Base-by-base conservation (phyloP, 768 basidiomycete species). In the Russula ochroleuca region DNA sequence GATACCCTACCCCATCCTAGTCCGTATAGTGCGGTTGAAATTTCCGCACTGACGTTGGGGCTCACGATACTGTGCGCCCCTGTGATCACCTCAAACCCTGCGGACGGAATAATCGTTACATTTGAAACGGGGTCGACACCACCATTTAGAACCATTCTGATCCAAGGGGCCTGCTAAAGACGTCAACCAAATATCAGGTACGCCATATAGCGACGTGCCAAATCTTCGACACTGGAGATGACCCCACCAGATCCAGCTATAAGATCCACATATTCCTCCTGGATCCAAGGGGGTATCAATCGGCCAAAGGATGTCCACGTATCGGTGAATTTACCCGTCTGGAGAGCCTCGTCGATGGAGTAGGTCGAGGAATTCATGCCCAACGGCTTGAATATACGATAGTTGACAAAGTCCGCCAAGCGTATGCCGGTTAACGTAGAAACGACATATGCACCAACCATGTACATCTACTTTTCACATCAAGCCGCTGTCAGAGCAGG, bases 1-100 rank as follows among this genome's bases (percentile, higher is more conserved):
- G 80, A 74, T 7, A n/a, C 47, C 5, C 76, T 72, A 25, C 10
- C 11, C 81, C 81, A 81, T 2, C 81, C 81, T 68, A 79, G 63
- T 3, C 78, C 79, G 65, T 81, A 82, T 15, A 73, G 74, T 2
- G 25, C 17, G 41, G 78, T 65, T 1, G 59, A 60, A n/a, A 15
- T 14, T 2, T 67, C 23, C 0, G 8, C 48, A 13, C 31, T 14
- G 0, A 68, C 60, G 15, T 68, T 66, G n/a, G 43, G 10, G 21
- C 57, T 47, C 11, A 62, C 9, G 38, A 80, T 62, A 0, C 72
- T 59, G 49, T 74, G 74, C 1, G 75, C 71, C 9, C 72, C 68
- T 0, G 78, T 76, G 2, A 69, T 69, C 41, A 72, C 73, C 2
- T 68, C 64, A 51, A 77, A 72, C 5, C 72, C 69, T 17, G 67